Conservation (phyloP, 2,329 filamentous ascomycete genomes). For the Epichloe amarillans region DNA sequence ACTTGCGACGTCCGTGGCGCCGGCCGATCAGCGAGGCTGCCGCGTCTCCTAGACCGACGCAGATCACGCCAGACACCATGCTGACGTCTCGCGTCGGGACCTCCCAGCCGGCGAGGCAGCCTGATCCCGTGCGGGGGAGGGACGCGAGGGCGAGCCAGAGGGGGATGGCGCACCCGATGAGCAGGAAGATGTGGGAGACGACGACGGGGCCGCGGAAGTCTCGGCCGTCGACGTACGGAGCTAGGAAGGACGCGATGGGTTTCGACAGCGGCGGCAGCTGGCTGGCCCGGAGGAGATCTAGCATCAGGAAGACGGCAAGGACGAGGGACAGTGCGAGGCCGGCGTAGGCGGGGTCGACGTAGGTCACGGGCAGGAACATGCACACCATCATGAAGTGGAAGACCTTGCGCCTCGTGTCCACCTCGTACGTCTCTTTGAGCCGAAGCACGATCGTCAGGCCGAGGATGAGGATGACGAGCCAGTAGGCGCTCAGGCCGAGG, state of each 20-base stretch:
- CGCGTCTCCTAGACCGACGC: conserved; percentile 89
- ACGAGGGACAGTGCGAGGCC: conserved; percentile 68
- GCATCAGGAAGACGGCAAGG: conserved; percentile 71
- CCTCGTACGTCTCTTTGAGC: conserved; percentile 66
- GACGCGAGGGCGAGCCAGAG: conserved; percentile 78
- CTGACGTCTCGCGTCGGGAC: conserved; percentile 60
- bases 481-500: conserved; percentile 66
- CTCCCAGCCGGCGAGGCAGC: conserved; percentile 60
- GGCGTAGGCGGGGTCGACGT: conserved; percentile 73
- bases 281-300: conserved; percentile 80
- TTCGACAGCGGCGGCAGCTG: conserved; percentile 83
- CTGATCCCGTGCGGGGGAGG: conserved; percentile 42
- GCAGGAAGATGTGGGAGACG: conserved; percentile 87
- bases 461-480: conserved; percentile 49
- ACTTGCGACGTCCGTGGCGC: conserved; percentile 75
- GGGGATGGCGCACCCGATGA: conserved; percentile 89
- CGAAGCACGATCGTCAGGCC: conserved; percentile 65
- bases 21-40: conserved; percentile 83
- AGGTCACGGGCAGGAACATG: conserved; percentile 83
- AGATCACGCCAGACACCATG: conserved; percentile 87
- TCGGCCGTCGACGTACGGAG: conserved; percentile 86
- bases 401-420: conserved; percentile 90
- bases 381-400: conserved; percentile 98
- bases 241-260: conserved; percentile 73
- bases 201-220: conserved; percentile 91